Percentiles rank a stretch among this genome's conserved stretches.
phyloP scores from a whole-genome alignment of 352 stramenopile genomes.

The Phytophthora syringae region DNA sequence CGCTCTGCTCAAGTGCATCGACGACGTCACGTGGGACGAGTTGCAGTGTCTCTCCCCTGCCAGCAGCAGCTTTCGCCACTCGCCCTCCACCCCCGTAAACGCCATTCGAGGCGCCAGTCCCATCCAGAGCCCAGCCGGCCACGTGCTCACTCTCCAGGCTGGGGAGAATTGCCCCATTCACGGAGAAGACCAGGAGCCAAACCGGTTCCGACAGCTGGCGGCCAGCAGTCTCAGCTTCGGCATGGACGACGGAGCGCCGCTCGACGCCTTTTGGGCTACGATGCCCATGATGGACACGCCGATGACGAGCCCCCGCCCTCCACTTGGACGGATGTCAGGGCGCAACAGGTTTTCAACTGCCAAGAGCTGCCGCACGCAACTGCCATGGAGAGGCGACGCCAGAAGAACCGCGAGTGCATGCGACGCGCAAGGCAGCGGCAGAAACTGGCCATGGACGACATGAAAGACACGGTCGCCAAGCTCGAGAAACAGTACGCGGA shows the following conservation, averaged over 20 bases:
- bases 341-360: slow-evolving; percentile 22
- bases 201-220: too few relatives aligned
- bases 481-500: slow-evolving; percentile 48
- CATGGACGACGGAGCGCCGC: too few relatives aligned
- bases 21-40: slow-evolving; percentile 33
- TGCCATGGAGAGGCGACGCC: slow-evolving; percentile 38
- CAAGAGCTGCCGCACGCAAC: slow-evolving; percentile 23
- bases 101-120: slow-evolving; percentile 23
- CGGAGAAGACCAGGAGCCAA: slow-evolving; percentile 19
- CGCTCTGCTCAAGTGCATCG: slow-evolving; percentile 14
- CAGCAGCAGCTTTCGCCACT: neutral
- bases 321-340: slow-evolving; percentile 1
- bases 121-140: slow-evolving; percentile 10
- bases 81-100: slow-evolving; percentile 7
- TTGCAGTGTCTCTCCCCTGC: slow-evolving; percentile 5
- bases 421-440: slow-evolving; percentile 45
- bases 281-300: slow-evolving; percentile 23
- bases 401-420: slow-evolving; percentile 59
- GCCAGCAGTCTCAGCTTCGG: slow-evolving; percentile 4
- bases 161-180: slow-evolving; percentile 11
- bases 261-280: slow-evolving; percentile 2
- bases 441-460: slow-evolving; percentile 33
- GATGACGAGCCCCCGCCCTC: too few relatives aligned
- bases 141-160: slow-evolving; percentile 12
- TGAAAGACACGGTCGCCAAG: slow-evolving; percentile 40